These are phyloP conservation scores for Heterobasidion irregulare DNA, from an alignment of 1,284 basidiomycete genomes.

Conservation along the genomic window DNA sequence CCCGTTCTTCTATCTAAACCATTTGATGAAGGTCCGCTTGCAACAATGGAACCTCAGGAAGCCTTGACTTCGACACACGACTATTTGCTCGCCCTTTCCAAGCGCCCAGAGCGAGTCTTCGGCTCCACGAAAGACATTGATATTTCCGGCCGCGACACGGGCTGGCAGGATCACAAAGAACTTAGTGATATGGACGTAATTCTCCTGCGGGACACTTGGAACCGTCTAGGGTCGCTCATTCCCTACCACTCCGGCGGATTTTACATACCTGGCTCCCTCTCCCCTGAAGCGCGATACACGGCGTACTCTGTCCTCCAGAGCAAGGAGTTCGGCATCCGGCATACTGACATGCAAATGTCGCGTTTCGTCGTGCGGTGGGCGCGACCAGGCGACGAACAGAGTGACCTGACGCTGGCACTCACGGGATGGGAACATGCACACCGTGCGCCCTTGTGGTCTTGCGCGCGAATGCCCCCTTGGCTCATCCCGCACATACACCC, in stretches of 20 bases:
- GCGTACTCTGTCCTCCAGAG: slow-evolving; percentile 13
- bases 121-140: neutral
- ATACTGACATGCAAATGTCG: slow-evolving; percentile 17
- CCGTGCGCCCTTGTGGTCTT: slow-evolving; percentile 19
- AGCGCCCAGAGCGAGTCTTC: slow-evolving; percentile 15
- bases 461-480: slow-evolving; percentile 19
- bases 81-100: slow-evolving; percentile 16
- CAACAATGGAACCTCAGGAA: slow-evolving; percentile 9
- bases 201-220: slow-evolving; percentile 16
- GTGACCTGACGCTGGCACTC: slow-evolving; percentile 10
- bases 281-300: slow-evolving; percentile 14
- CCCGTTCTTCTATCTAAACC: slow-evolving; percentile 13
- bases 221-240: slow-evolving; percentile 13
- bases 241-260: slow-evolving; percentile 17
- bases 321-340: slow-evolving; percentile 13
- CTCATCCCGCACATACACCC: slow-evolving; percentile 11
- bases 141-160: slow-evolving; percentile 5
- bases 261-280: slow-evolving; percentile 15
- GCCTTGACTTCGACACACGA: slow-evolving; percentile 14
- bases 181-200: slow-evolving; percentile 11
- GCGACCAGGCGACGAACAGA: slow-evolving; percentile 9
- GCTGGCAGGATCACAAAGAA: slow-evolving; percentile 8
- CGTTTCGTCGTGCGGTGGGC: slow-evolving; percentile 17
- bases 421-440: slow-evolving; percentile 19
- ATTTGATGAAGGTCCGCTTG: slow-evolving; percentile 14